Percentiles rank a stretch among this genome's conserved stretches.
phyloP scores from a whole-genome alignment of 106 monocot species.

The Dactylorhiza incarnata region DNA sequence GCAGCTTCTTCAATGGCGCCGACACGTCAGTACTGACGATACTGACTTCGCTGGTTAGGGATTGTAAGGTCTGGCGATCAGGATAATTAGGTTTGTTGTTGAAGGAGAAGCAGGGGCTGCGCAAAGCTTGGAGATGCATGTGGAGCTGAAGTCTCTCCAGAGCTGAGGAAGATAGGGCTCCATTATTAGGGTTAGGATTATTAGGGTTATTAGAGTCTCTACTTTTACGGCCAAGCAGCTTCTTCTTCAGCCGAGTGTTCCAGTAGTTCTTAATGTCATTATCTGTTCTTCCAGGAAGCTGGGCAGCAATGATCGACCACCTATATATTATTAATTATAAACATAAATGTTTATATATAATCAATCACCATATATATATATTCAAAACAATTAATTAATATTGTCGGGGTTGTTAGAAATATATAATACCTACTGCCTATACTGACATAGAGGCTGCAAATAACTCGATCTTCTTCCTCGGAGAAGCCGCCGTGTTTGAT shows the following conservation, averaged over 20 bases:
- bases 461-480: slow-evolving; percentile 51
- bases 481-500: slow-evolving; percentile 51
- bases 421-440: slow-evolving; percentile 61
- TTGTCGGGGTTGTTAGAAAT: no score
- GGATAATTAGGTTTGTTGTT: slow-evolving; percentile 35
- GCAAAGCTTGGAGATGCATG: slow-evolving; percentile 33
- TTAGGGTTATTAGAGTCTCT: neutral
- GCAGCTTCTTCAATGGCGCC: neutral
- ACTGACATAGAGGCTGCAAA: slow-evolving; percentile 42
- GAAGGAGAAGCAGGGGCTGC: slow-evolving; percentile 32
- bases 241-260: slow-evolving; percentile 4
- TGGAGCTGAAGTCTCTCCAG: slow-evolving; percentile 58
- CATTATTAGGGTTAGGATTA: neutral
- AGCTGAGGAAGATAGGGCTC: slow-evolving; percentile 30
- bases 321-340: no score
- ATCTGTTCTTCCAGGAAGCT: slow-evolving; percentile 10
- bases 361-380: no score
- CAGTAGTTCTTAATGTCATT: slow-evolving; percentile 10
- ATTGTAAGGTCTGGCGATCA: neutral
- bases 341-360: no score
- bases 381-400: no score
- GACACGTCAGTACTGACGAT: neutral
- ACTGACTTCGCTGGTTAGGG: neutral
- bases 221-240: slow-evolving; percentile 7
- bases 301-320: slow-evolving; percentile 37